phyloP scores from a whole-genome alignment of 2,329 filamentous ascomycete species.

The Zopfia rhizophila region DNA sequence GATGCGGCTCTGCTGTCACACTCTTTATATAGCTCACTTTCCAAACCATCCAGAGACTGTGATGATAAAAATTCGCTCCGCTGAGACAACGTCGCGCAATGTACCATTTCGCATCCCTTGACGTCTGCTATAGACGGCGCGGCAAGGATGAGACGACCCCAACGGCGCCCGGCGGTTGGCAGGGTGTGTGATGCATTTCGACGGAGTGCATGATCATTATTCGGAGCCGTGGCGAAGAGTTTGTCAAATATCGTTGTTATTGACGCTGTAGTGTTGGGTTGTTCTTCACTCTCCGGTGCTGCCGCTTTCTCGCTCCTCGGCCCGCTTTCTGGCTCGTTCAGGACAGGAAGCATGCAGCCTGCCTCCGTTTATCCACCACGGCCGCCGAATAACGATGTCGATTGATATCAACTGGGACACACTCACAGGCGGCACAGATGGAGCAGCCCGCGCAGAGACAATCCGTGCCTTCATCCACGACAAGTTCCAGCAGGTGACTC shows the following conservation, averaged over 20 bases:
- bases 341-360: slow-evolving; percentile 17
- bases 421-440: slow-evolving; percentile 88
- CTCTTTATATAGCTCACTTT: slow-evolving; percentile 14
- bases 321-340: slow-evolving; percentile 19
- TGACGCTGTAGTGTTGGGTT: slow-evolving; percentile 16
- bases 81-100: too few relatives aligned
- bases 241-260: slow-evolving; percentile 15
- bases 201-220: slow-evolving; percentile 5
- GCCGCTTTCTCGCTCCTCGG: slow-evolving; percentile 18
- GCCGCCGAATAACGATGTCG: slow-evolving; percentile 72
- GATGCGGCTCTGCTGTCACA: slow-evolving; percentile 39
- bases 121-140: slow-evolving; percentile 1
- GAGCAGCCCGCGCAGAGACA: slow-evolving; percentile 80
- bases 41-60: not conserved
- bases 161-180: not conserved
- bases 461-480: slow-evolving; percentile 95
- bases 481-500: slow-evolving; percentile 89
- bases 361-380: slow-evolving; percentile 39
- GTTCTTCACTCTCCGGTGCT: slow-evolving; percentile 12
- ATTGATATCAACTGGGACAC: slow-evolving; percentile 98
- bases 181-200: slow-evolving; percentile 2
- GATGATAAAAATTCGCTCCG: too few relatives aligned
- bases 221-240: slow-evolving; percentile 4
- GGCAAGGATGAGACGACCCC: slow-evolving; percentile 2
- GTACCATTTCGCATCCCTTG: too few relatives aligned